Evolutionary conservation across 2,329 filamentous ascomycete species (phyloP), one percentile per base, ranked within the genome.

Genomic region (Fusarium virguliforme): DNA sequence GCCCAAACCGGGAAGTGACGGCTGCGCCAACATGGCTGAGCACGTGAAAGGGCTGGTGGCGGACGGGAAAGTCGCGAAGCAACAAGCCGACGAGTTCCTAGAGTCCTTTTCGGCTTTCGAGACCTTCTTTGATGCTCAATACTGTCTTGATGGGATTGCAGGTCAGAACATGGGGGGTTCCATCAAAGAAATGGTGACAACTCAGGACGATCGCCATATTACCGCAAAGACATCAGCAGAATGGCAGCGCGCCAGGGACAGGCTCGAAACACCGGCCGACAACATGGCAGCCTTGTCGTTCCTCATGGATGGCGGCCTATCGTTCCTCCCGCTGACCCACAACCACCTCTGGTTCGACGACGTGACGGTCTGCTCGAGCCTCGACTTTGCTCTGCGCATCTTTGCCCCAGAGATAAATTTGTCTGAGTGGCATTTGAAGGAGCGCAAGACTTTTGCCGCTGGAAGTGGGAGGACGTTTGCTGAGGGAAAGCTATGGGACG

Each of bases 371-470:
- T 85, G 82, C 57, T 83, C 82, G 3, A 83, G 80, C 9, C 71
- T 87, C n/a, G 85, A 88, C 68, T 87, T 87, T 73, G 81, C 86
- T 4, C 62, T 88, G 62, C 77, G 85, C 1, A 68, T 85, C 7
- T 83, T 85, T 64, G 75, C 74, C 1, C 79, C 77, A 0, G 78
- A 80, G 0, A 61, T 84, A 1, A 78, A 85, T 57, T 8, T 86
- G 43, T 69, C 72, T 7, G 54, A 78, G 24, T 88, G 85, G 85
- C 78, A 82, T 72, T 60, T 87, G 38, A 76, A 78, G 43, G 83
- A 87, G 76, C 76, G 82, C 34, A 77, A 65, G 51, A 83, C 82
- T 0, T 73, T 76, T 9, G 76, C 76, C 1, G 85, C 76, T 2
- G 81, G 77, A 0, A 77, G 77, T 24, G 85, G 84, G 2, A 76